Base-by-base conservation (phyloP, 352 stramenopile genomes). In the Phytophthora rubi region DNA sequence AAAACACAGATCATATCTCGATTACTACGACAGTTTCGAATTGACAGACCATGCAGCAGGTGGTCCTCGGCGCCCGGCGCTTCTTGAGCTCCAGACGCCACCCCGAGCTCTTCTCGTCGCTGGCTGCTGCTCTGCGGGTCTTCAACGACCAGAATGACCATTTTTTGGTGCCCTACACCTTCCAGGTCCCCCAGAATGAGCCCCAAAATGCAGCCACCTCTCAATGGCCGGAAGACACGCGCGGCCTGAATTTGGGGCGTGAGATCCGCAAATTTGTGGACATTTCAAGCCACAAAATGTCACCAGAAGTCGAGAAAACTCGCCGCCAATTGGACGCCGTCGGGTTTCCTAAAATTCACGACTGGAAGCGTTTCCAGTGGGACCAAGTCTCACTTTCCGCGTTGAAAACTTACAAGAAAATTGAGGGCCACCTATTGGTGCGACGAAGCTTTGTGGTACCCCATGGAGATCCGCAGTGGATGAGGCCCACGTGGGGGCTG, bases 321-420 rank as follows among this genome's bases (percentile, higher is more conserved):
- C 65, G 65, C 13, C 55, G 62, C 4, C 61, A 85, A 53, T 64
- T 89, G 33, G 49, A 70, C 1, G 52, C 53, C 23, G 54, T 86
- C 8, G 74, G 70, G 0, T 77, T 89, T 30, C 77, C 77, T 1
- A 6, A 61, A 35, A 49, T 77, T 6, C 32, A 59, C 1, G 64
- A 89, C 42, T 90, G 83, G 78, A 77, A 70, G 37, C 69, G 58
- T 15, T 86, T 85, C 47, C 67, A 83, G 28, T 89, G 78, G 78
- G 56, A 76, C 42, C 37, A 72, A 10, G 65, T 70, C 32, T 45
- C 51, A 12, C 26, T 86, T 6, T 42, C 76, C 7, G 79, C 79
- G 2, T 48, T 90, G 5, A 71, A 62, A 13, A 70, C 39, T 18
- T 90, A 77, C 68, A 60, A 76, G 48, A 9, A 72, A 7, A 45